phyloP scores from a whole-genome alignment of 2,329 filamentous ascomycete species.

The Aspergillus floridensis region DNA sequence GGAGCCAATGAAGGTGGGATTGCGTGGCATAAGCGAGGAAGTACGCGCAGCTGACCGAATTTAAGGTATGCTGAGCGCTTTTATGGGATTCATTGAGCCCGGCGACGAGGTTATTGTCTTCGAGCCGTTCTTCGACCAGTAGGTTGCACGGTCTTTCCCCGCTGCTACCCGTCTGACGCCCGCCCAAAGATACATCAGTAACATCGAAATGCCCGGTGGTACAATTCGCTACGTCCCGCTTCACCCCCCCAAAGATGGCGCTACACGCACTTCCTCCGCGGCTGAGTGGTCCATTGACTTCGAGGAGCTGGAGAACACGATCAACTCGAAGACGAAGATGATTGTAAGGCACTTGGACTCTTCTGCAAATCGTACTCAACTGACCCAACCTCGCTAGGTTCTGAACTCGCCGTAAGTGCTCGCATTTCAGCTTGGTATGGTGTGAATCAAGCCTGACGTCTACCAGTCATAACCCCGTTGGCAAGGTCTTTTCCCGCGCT shows the following conservation, averaged over 20 bases:
- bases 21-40: background rate
- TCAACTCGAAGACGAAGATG: slow-evolving; percentile 91
- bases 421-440: background rate
- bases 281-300: slow-evolving; percentile 87
- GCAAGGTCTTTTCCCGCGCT: slow-evolving; percentile 84
- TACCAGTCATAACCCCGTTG: slow-evolving; percentile 78
- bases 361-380: background rate
- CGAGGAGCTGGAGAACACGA: slow-evolving; percentile 72
- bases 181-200: slow-evolving; percentile 73
- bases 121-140: slow-evolving; percentile 98
- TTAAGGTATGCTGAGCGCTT: slow-evolving; percentile 86
- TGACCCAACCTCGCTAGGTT: slow-evolving; percentile 32
- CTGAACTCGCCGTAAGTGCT: slow-evolving; percentile 50
- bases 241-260: slow-evolving; percentile 79
- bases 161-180: background rate
- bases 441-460: slow-evolving; percentile 13
- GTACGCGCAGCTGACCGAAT: background rate
- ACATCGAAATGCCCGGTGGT: slow-evolving; percentile 97
- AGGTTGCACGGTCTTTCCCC: slow-evolving; percentile 25
- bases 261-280: slow-evolving; percentile 75
- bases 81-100: slow-evolving; percentile 94
- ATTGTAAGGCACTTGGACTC: slow-evolving; percentile 58
- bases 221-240: slow-evolving; percentile 95
- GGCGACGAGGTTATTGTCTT: slow-evolving; percentile 98
- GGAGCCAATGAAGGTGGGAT: slow-evolving; percentile 49